Conservation (phyloP, 2,329 filamentous ascomycete species). For the Escovopsis sp. region DNA sequence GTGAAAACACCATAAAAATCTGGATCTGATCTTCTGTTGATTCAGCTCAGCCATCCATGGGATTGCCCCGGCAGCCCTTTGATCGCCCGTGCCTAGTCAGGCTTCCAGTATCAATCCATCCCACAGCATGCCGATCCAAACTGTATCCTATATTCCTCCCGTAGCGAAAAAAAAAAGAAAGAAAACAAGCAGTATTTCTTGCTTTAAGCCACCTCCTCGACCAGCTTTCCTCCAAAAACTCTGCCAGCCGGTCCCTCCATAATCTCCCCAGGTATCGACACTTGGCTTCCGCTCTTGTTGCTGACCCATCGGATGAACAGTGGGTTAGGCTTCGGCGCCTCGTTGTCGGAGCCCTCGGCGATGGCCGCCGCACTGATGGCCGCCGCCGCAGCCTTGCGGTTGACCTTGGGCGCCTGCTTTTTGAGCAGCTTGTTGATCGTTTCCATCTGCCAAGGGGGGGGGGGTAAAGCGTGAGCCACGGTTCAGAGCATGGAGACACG, state of each 20-base stretch:
- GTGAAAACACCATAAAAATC: too few relatives aligned
- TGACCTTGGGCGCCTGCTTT: conserved; percentile 68
- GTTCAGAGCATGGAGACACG: too few relatives aligned
- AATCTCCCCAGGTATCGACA: conserved; percentile 56
- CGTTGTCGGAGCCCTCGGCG: conserved; percentile 31
- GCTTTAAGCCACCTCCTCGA: conserved; percentile 36
- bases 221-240: conserved; percentile 42
- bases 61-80: too few relatives aligned
- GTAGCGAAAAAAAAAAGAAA: too few relatives aligned
- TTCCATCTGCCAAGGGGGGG: conserved; percentile 51
- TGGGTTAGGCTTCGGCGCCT: conserved; percentile 37
- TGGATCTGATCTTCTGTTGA: too few relatives aligned
- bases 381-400: conserved; percentile 32
- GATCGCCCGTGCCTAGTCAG: too few relatives aligned
- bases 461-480: conserved; percentile 4
- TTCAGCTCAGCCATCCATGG: too few relatives aligned
- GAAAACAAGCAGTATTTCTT: too few relatives aligned
- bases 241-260: conserved; percentile 46
- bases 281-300: conserved; percentile 44
- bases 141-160: too few relatives aligned
- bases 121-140: too few relatives aligned
- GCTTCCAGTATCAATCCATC: too few relatives aligned
- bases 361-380: conserved; percentile 26
- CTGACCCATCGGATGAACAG: conserved; percentile 59
- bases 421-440: conserved; percentile 84